Conservation (phyloP, 495 filamentous ascomycete genomes). For the Tuber calosporum region DNA sequence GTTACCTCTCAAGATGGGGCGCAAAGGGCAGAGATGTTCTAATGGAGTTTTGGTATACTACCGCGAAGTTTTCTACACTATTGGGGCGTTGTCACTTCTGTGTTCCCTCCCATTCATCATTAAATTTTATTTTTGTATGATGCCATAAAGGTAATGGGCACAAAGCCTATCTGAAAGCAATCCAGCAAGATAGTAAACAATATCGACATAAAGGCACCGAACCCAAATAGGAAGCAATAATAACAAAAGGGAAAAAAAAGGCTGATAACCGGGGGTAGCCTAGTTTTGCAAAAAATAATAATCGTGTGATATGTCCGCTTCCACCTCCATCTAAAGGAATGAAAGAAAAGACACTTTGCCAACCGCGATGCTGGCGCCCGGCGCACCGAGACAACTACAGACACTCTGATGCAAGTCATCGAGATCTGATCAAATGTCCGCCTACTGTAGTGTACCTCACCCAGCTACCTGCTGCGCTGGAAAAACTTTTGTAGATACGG, state of each 20-base stretch:
- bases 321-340: not conserved
- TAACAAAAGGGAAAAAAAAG: not conserved
- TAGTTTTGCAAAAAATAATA: not conserved
- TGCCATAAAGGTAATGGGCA: not conserved
- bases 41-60: not conserved
- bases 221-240: not conserved
- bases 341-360: not conserved
- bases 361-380: not conserved
- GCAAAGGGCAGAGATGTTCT: not conserved
- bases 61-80: not conserved
- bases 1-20: not conserved
- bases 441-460: not conserved
- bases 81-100: not conserved
- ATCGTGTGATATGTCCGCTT: not conserved
- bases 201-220: not conserved
- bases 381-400: constrained; percentile 3
- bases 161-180: not conserved
- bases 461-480: not conserved
- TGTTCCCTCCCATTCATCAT: not conserved
- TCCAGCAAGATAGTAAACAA: not conserved
- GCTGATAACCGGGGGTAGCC: not conserved
- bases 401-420: not conserved
- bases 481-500: not conserved
- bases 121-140: not conserved
- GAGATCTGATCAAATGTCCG: not conserved